Percentiles rank a stretch among this genome's conserved stretches.
These are phyloP conservation scores for Emericellopsis terricola DNA, from an alignment of 495 filamentous ascomycete species.

Conservation along the genomic window DNA sequence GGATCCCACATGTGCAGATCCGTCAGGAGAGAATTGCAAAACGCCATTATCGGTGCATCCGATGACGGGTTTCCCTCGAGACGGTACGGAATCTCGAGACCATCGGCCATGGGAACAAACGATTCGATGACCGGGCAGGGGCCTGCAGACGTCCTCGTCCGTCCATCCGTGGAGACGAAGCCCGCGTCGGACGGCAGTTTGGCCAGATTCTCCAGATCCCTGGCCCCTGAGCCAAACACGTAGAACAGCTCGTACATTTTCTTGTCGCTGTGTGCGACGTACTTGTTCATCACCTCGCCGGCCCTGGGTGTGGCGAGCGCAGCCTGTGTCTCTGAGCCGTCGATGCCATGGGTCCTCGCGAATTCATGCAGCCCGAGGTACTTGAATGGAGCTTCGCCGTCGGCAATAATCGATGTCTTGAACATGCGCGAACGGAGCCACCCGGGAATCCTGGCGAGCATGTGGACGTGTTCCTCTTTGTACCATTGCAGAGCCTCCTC, in stretches of 20 bases:
- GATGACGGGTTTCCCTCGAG: slow-evolving; percentile 54
- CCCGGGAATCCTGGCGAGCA: slow-evolving; percentile 54
- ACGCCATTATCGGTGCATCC: slow-evolving; percentile 47
- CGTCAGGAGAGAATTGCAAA: slow-evolving; percentile 59
- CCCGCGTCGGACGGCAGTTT: slow-evolving; percentile 13
- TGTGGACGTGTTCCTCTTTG: slow-evolving; percentile 48
- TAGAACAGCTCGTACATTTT: slow-evolving; percentile 55
- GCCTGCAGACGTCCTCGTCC: slow-evolving; percentile 24
- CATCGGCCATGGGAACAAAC: slow-evolving; percentile 47
- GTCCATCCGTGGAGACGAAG: slow-evolving; percentile 35
- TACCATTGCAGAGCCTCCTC: slow-evolving; percentile 49
- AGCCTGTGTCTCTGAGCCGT: slow-evolving; percentile 42
- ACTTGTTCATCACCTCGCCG: slow-evolving; percentile 33
- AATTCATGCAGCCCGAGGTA: slow-evolving; percentile 57
- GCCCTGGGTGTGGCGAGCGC: slow-evolving; percentile 39
- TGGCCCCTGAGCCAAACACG: slow-evolving; percentile 54
- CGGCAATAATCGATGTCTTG: slow-evolving; percentile 35
- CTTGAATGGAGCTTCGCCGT: slow-evolving; percentile 29
- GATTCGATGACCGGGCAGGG: slow-evolving; percentile 37
- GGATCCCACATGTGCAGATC: slow-evolving; percentile 60
- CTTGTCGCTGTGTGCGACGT: slow-evolving; percentile 34
- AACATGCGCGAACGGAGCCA: slow-evolving; percentile 56
- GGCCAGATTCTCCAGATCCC: slow-evolving; percentile 32
- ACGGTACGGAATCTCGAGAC: slow-evolving; percentile 47
- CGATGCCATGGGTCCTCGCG: slow-evolving; percentile 41